A percentile compares a stretch with the other conserved stretches of the same genome.
Conservation (phyloP, 345 rosid species). For the Odontarrhena argentea region DNA sequence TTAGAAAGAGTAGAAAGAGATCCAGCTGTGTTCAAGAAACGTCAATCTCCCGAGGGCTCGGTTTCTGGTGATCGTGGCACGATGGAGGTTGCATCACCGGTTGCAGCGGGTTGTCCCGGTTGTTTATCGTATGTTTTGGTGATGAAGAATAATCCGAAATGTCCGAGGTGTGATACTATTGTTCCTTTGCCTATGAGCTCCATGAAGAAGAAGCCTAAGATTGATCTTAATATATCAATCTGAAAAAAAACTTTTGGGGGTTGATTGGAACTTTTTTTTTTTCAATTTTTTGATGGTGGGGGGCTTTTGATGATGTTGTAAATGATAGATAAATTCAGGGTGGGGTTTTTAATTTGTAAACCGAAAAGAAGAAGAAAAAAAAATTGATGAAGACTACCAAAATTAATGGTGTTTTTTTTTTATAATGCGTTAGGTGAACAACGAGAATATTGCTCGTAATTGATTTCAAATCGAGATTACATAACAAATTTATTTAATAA, state of each 20-base stretch:
- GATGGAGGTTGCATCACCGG: conserved; percentile 39
- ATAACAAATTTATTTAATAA: too few relatives aligned
- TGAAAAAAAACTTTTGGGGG: conserved; percentile 40
- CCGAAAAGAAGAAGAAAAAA: neutral
- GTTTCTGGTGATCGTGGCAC: neutral
- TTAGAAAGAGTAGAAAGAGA: conserved; percentile 75
- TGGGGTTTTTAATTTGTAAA: conserved; percentile 12
- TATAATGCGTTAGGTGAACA: conserved; percentile 1
- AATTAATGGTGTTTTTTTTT: neutral
- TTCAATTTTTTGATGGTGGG: neutral
- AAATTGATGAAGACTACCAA: neutral
- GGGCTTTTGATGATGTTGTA: conserved; percentile 14
- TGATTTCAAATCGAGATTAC: too few relatives aligned
- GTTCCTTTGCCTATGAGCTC: conserved; percentile 53
- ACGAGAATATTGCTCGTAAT: too few relatives aligned
- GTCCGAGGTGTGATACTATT: conserved; percentile 73
- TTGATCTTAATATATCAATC: conserved; percentile 80
- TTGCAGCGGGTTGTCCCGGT: conserved; percentile 78
- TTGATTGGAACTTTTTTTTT: conserved; percentile 15
- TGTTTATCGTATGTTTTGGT: conserved; percentile 86
- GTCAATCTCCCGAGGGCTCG: conserved; percentile 39
- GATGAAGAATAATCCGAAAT: conserved; percentile 63
- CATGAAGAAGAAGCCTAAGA: conserved; percentile 51
- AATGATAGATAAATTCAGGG: conserved; percentile 34
- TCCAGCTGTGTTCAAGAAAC: conserved; percentile 46